A percentile compares a stretch with the other conserved stretches of the same genome.
phyloP scores from a whole-genome alignment of 1,284 basidiomycete genomes.

The Schizopora paradoxa region DNA sequence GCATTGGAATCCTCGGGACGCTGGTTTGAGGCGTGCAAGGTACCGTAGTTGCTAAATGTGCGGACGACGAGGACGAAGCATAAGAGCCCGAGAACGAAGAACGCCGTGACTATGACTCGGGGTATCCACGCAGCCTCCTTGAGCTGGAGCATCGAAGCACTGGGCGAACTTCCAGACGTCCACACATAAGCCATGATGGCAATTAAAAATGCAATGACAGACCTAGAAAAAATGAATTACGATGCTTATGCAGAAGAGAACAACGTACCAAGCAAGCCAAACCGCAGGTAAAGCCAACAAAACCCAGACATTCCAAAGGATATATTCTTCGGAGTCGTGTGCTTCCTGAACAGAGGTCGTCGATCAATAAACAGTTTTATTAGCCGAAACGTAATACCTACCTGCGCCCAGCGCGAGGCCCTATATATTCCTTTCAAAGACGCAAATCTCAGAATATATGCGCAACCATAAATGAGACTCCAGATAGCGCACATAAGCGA shows the following conservation, averaged over 20 bases:
- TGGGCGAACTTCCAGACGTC: conserved; percentile 16
- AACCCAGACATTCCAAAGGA: conserved; percentile 27
- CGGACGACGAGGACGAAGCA: conserved; percentile 21
- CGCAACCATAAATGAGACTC: conserved; percentile 24
- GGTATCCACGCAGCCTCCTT: conserved; percentile 13
- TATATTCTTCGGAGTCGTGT: conserved; percentile 18
- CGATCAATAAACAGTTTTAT: too few relatives aligned
- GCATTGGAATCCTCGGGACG: too few relatives aligned
- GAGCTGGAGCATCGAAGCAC: neutral
- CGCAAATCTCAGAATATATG: conserved; percentile 25
- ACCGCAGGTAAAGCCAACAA: conserved; percentile 24
- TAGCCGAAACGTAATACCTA: conserved; percentile 3
- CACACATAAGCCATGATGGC: conserved; percentile 21
- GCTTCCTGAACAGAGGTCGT: conserved; percentile 18
- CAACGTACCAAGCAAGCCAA: conserved; percentile 22
- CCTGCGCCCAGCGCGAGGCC: conserved; percentile 24
- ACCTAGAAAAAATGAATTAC: neutral
- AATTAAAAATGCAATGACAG: conserved; percentile 21
- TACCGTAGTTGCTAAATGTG: conserved; percentile 15
- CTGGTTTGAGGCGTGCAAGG: too few relatives aligned
- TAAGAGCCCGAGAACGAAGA: conserved; percentile 21
- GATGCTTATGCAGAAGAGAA: neutral
- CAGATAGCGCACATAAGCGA: conserved; percentile 22
- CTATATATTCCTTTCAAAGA: conserved; percentile 24
- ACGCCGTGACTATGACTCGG: conserved; percentile 19